A percentile compares a stretch with the other conserved stretches of the same genome.
phyloP scores from a whole-genome alignment of 345 rosid genomes.

The Leavenworthia alabamica region DNA sequence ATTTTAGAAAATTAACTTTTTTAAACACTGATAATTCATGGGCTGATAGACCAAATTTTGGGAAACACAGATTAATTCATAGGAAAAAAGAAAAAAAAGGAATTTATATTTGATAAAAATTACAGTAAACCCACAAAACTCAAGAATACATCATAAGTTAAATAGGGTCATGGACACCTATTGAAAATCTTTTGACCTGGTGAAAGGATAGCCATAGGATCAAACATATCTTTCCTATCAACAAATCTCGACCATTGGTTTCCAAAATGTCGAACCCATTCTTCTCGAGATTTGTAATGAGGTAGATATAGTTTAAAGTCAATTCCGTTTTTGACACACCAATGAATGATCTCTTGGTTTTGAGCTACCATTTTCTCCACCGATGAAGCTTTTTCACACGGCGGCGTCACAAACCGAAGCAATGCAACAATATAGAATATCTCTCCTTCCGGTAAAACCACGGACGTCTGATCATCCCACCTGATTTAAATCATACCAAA shows the following conservation, averaged over 20 bases:
- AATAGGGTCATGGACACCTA: conserved; percentile 30
- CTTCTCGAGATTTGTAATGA: conserved; percentile 65
- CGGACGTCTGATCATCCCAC: conserved; percentile 72
- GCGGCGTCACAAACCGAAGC: conserved; percentile 51
- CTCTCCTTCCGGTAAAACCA: conserved; percentile 64
- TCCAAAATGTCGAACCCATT: conserved; percentile 83
- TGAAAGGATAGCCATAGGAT: conserved; percentile 80
- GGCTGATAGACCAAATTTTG: conserved; percentile 5
- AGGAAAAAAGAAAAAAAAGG: neutral
- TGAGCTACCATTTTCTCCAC: conserved; percentile 52
- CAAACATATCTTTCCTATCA: conserved; percentile 59
- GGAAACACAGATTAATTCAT: neutral
- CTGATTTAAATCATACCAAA: conserved; percentile 26
- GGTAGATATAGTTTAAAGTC: conserved; percentile 88
- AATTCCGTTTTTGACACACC: conserved; percentile 42
- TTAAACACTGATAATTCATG: no score
- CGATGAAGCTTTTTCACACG: conserved; percentile 29
- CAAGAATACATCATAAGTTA: neutral
- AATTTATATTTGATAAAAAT: neutral
- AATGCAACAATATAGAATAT: conserved; percentile 82
- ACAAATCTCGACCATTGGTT: conserved; percentile 61
- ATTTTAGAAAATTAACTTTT: no score
- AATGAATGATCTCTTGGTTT: conserved; percentile 54
- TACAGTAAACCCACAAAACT: conserved; percentile 15
- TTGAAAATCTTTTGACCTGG: conserved; percentile 86